Base-by-base conservation (phyloP, 129 eudicot genomes). In the Flaveria trinervia region DNA sequence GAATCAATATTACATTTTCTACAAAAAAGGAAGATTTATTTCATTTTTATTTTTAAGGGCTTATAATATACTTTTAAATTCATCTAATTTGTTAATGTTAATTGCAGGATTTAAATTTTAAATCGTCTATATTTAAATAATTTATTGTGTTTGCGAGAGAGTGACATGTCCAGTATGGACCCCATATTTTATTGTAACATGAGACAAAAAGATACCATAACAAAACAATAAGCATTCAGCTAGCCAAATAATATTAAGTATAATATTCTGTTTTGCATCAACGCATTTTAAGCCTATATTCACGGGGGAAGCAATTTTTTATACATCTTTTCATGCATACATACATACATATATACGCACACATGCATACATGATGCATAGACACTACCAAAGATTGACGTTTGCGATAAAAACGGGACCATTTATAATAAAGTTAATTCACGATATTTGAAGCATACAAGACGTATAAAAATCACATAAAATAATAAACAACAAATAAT, bases 241-340 rank as follows among this genome's bases (percentile, higher is more conserved):
- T 65, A 33, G 36, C 51, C 73, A 48, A 76, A 73, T 73, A 62
- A 73, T 73, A 43, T 43, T 36, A 59, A 16, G 12, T 55, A 18
- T 55, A 18, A 76, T 33, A 65, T 76, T 50, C 72, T 76, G 60
- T 48, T 28, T 65, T 49, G 65, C 23, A 65, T 76, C 80, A 65
- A 76, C 79, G 72, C 72, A 75, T 75, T 10, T 50, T 33, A 65
- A 49, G 80, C 80, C 80, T 76, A 65, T 76, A 76, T 76, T 76
- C 80, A 33, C 80, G 80, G 73, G 80, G 80, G 80, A 36, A 76
- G 73, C 72, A 71, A 49, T 65, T 65, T 33, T 65, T 70, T 65
- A 49, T 48, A 28, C 33, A 49, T 52, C 15, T 76, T 76, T 50
- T 49, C 80, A 65, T 33, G 30, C 48, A 30, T 51, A 30, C n/a